Evolutionary conservation across 2,329 filamentous ascomycete genomes (phyloP), one percentile per base, ranked within the genome.

Genomic region (Knoxdaviesia capensis): DNA sequence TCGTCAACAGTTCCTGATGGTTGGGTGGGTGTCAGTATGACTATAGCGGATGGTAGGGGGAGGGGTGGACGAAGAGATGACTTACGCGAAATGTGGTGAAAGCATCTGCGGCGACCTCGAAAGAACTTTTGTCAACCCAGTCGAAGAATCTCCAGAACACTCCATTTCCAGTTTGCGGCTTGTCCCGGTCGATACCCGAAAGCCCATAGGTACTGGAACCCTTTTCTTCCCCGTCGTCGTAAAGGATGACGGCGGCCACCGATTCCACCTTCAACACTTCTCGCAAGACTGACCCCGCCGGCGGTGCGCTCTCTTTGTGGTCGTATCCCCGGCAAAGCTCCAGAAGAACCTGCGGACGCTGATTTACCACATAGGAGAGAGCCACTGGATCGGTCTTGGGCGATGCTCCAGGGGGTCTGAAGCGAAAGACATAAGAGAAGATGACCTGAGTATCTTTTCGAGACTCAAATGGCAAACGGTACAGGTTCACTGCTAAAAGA

Each of bases 61-160:
- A 32, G 9, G 28, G 36, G 11, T 7, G 38, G n/a, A 31, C 34
- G 5, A 41, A 44, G 29, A 32, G 34, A 29, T 20, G 34, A 49
- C 73, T 53, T 69, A 94, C 84, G 57, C 88, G 74, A 60, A 98
- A 98, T 5, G 88, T 96, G 45, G 87, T 94, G 58, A 98, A 98
- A 1, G 90, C 88, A 65, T 98, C 90, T 32, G 90, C 88, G 52
- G 86, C 87, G 49, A 96, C 84, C 64, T 98, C 90, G 54, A 98
- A 98, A 31, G 82, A 87, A 51, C 86, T 85, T 60, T 85, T 85
- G 62, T 96, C 87, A 52, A 98, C 93, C 85, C 88, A 98, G 47
- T 81, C 76, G 55, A 98, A 96, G 61, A 96, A 96, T 39, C 74
- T 79, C 90, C 90, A 98, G 57, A 98, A 94, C 2, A 94, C 76